phyloP scores from a whole-genome alignment of 2,329 filamentous ascomycete species.

The Penicillium sp. region DNA sequence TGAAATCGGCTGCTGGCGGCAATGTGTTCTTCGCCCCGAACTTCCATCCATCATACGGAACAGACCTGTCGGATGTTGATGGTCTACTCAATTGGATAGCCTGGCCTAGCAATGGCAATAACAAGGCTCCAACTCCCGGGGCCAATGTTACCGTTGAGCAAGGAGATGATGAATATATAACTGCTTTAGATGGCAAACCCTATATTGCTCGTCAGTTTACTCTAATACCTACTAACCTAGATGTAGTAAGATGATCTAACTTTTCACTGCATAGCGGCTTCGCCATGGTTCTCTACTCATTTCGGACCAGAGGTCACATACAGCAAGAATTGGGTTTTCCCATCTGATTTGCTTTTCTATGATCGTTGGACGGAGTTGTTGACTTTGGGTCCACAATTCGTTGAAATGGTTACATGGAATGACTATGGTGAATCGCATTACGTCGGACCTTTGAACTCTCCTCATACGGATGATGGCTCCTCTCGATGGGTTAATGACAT shows the following conservation, averaged over 20 bases:
- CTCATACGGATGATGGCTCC: constrained; percentile 34
- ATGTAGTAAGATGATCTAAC: not conserved
- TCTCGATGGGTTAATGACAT: constrained; percentile 51
- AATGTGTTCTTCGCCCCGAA: constrained; percentile 51
- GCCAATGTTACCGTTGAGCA: constrained; percentile 39
- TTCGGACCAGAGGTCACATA: constrained; percentile 44
- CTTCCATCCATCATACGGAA: constrained; percentile 40
- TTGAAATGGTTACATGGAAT: constrained; percentile 49
- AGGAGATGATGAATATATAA: constrained; percentile 33
- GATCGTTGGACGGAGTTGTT: constrained; percentile 43
- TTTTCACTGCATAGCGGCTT: constrained; percentile 36
- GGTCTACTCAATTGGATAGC: constrained; percentile 44
- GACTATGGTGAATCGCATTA: constrained; percentile 57
- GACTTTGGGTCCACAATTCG: constrained; percentile 44
- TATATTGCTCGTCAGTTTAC: constrained; percentile 47
- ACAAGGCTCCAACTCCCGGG: constrained; percentile 46
- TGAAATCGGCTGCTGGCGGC: constrained; percentile 38
- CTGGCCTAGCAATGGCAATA: constrained; percentile 43
- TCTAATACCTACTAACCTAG: not conserved
- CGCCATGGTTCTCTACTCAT: constrained; percentile 52
- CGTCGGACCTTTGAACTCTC: constrained; percentile 46
- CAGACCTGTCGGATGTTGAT: constrained; percentile 37
- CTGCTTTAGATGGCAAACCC: constrained; percentile 35
- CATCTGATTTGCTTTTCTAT: constrained; percentile 43
- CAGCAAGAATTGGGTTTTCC: constrained; percentile 52